A percentile compares a stretch with the other conserved stretches of the same genome.
Conservation (phyloP, 805 yeast genomes). For the Hanseniaspora clermontiae region DNA sequence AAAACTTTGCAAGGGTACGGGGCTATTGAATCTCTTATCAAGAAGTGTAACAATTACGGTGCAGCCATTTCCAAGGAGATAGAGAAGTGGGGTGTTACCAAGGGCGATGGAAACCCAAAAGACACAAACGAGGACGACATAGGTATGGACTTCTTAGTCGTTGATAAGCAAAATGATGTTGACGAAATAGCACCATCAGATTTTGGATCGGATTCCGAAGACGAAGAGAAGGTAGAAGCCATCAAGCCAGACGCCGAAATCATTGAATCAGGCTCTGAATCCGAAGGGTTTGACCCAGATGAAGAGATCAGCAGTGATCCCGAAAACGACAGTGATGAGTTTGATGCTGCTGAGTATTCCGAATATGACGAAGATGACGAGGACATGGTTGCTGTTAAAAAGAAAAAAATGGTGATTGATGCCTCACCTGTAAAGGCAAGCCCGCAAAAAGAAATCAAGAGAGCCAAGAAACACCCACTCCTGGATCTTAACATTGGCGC, state of each 20-base stretch:
- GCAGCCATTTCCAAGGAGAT: constrained; percentile 57
- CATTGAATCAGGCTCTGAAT: not conserved
- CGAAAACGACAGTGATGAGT: constrained; percentile 18
- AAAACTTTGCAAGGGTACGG: constrained; percentile 72
- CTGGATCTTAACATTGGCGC: constrained; percentile 12
- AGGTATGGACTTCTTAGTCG: constrained; percentile 23
- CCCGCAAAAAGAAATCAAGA: constrained; percentile 7
- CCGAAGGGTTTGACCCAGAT: constrained; percentile 4
- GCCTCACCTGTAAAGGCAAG: constrained; percentile 12
- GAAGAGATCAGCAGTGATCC: constrained; percentile 23
- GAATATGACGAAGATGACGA: constrained; percentile 24
- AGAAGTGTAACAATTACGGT: constrained; percentile 71
- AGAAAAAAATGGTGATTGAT: constrained; percentile 19
- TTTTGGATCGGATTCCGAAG: constrained; percentile 18
- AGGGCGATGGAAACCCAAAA: constrained; percentile 39
- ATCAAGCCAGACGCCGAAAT: not conserved
- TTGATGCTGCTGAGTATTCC: constrained; percentile 23
- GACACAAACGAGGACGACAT: constrained; percentile 37
- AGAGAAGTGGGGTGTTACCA: constrained; percentile 66
- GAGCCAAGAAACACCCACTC: constrained; percentile 13
- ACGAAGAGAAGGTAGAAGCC: constrained; percentile 11
- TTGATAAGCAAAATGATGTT: constrained; percentile 17
- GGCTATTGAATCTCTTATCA: constrained; percentile 87
- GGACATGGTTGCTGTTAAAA: constrained; percentile 23
- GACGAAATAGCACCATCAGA: constrained; percentile 8